Evolutionary conservation across 495 filamentous ascomycete genomes (phyloP).

Genomic region (Podospora didyma): DNA sequence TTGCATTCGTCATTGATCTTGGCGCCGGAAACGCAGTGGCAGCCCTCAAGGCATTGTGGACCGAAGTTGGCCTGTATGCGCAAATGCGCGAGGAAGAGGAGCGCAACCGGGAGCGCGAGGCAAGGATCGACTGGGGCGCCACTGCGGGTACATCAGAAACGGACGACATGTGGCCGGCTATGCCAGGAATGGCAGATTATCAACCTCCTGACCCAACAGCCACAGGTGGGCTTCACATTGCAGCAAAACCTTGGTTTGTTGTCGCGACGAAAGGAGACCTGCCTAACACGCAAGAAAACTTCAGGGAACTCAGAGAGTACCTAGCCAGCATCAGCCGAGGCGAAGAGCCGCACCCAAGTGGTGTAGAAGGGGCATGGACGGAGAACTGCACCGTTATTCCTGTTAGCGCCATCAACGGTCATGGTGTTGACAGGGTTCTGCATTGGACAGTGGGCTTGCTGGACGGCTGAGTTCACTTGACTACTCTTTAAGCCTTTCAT

Average conservation of each 20-base stretch:
- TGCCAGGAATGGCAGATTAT: conserved; percentile 33
- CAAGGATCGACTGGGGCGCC: conserved; percentile 37
- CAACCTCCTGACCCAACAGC: conserved; percentile 20
- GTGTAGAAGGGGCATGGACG: conserved; percentile 62
- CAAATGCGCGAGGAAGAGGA: conserved; percentile 60
- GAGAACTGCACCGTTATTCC: conserved; percentile 67
- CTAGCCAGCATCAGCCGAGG: conserved; percentile 57
- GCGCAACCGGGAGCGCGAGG: conserved; percentile 46
- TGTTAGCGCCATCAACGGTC: conserved; percentile 79
- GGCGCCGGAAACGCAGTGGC: conserved; percentile 70
- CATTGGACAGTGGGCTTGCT: conserved; percentile 73
- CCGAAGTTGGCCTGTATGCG: conserved; percentile 83
- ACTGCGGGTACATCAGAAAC: conserved; percentile 20
- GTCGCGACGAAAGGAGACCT: conserved; percentile 94
- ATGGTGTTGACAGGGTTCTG: conserved; percentile 76
- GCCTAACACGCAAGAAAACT: conserved; percentile 73
- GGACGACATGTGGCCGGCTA: conserved; percentile 18
- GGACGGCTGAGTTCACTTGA: conserved; percentile 35
- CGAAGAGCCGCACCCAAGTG: conserved; percentile 63
- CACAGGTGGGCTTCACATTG: conserved; percentile 56
- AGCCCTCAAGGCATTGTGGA: conserved; percentile 79
- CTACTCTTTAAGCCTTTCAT: background rate
- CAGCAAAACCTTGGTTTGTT: conserved; percentile 92
- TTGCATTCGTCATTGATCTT: conserved; percentile 92
- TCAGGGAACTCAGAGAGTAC: conserved; percentile 62